phyloP scores from a whole-genome alignment of 129 eudicot species.

The Heracleum sosnowskyi region DNA sequence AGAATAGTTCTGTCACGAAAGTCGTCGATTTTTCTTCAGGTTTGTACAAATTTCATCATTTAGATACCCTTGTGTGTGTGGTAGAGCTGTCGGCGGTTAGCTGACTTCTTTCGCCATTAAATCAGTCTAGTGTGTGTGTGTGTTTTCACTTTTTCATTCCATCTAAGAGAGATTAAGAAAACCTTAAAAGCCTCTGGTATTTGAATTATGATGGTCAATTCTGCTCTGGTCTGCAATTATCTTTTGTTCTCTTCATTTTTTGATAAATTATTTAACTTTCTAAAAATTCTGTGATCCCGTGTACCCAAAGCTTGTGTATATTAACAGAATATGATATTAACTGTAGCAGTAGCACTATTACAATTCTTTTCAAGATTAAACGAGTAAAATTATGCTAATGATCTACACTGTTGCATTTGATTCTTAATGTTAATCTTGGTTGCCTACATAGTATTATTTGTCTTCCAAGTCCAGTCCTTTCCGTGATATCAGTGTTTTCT shows the following conservation, averaged over 20 bases:
- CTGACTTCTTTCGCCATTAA: too few species aligned
- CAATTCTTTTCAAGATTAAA: not conserved
- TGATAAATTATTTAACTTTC: not conserved
- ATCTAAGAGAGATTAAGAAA: not conserved
- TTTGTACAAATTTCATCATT: slow-evolving; percentile 16
- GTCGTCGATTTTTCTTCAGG: slow-evolving; percentile 37
- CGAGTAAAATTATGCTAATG: not conserved
- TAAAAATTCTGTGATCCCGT: not conserved
- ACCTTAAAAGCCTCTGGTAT: not conserved
- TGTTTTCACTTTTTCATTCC: not conserved
- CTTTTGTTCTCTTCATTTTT: not conserved
- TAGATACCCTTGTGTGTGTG: not conserved
- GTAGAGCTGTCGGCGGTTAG: not conserved
- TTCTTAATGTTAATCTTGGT: not conserved
- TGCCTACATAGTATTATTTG: not conserved
- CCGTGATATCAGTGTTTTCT: not conserved
- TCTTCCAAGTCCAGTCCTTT: not conserved
- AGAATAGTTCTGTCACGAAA: slow-evolving; percentile 25
- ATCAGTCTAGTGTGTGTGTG: not conserved
- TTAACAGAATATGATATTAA: not conserved
- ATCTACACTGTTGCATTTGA: not conserved
- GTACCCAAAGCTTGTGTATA: not conserved
- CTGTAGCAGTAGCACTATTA: not conserved
- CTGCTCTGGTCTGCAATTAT: not conserved
- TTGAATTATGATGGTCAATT: not conserved